phyloP scores from a whole-genome alignment of 73 alveolate species.

The Paramecium pentaurelia region DNA sequence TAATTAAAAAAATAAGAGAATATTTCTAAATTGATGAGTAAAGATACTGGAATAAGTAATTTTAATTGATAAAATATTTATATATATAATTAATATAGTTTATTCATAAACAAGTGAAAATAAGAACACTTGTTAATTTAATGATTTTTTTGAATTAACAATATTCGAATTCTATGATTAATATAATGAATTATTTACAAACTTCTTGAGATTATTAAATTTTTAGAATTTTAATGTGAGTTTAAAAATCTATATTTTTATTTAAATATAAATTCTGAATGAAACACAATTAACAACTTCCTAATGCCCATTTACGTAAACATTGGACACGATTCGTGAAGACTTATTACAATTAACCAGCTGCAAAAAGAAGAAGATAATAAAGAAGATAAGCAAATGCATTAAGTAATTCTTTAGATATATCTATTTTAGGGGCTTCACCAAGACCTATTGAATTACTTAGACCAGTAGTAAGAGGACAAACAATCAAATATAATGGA shows the following conservation, averaged over 20 bases:
- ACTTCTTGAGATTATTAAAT: not conserved
- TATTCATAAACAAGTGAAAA: not conserved
- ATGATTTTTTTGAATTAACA: not conserved
- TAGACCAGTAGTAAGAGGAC: slow-evolving; percentile 93
- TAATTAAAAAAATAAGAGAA: not conserved
- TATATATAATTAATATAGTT: too few species aligned
- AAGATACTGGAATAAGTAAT: too few species aligned
- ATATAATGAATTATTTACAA: not conserved
- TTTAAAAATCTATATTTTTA: not conserved
- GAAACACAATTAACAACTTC: slow-evolving; percentile 81
- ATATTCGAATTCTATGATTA: not conserved
- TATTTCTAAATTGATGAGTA: not conserved
- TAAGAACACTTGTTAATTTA: not conserved
- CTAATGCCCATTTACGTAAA: slow-evolving; percentile 88
- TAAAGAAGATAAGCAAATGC: slow-evolving; percentile 74
- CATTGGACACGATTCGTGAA: slow-evolving; percentile 91
- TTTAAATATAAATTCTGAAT: slow-evolving; percentile 27
- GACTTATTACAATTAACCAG: slow-evolving; percentile 95
- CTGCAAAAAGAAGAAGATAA: slow-evolving; percentile 82
- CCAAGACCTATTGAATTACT: slow-evolving; percentile 85
- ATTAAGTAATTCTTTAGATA: slow-evolving; percentile 52
- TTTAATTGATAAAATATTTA: too few species aligned
- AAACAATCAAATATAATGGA: slow-evolving; percentile 83
- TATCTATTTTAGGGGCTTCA: not conserved
- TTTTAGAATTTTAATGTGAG: not conserved